A percentile compares a stretch with the other conserved stretches of the same genome.
phyloP scores from a whole-genome alignment of 2,329 filamentous ascomycete species.

The Pyrenophora teres region DNA sequence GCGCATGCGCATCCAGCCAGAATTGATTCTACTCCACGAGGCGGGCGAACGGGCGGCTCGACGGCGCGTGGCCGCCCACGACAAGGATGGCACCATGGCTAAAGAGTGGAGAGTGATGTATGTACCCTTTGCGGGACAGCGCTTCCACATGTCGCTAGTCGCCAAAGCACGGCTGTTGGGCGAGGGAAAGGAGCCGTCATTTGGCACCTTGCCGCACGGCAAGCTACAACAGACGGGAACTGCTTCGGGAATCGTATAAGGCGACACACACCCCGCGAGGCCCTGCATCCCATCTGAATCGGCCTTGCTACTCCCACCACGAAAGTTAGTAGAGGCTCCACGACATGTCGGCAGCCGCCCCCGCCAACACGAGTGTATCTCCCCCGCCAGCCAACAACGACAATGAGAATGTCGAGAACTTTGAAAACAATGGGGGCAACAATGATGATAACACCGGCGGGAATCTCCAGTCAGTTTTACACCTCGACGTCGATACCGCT shows the following conservation, averaged over 20 bases:
- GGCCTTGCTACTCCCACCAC: neutral
- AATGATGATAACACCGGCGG: conserved; percentile 8
- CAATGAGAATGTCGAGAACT: neutral
- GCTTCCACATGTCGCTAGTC: neutral
- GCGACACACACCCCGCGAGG: neutral
- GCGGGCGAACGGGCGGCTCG: neutral
- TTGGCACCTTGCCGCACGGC: conserved; percentile 1
- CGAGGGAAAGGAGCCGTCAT: conserved; percentile 1
- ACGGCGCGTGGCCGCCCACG: neutral
- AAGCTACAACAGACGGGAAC: neutral
- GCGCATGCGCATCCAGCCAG: too few species aligned
- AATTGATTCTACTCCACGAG: neutral
- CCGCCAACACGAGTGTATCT: conserved; percentile 13
- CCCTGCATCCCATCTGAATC: neutral
- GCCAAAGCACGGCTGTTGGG: conserved; percentile 1
- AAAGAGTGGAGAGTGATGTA: neutral
- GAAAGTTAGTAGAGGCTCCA: conserved; percentile 5
- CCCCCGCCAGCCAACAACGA: neutral
- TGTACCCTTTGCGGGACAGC: neutral
- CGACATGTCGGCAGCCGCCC: conserved; percentile 18
- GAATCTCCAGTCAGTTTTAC: conserved; percentile 33
- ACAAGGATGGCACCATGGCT: neutral
- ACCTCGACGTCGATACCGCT: conserved; percentile 35
- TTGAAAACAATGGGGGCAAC: neutral
- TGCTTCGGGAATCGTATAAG: conserved; percentile 1